Evolutionary conservation across 2,329 filamentous ascomycete genomes (phyloP).

Genomic region (Penicillium sp.): DNA sequence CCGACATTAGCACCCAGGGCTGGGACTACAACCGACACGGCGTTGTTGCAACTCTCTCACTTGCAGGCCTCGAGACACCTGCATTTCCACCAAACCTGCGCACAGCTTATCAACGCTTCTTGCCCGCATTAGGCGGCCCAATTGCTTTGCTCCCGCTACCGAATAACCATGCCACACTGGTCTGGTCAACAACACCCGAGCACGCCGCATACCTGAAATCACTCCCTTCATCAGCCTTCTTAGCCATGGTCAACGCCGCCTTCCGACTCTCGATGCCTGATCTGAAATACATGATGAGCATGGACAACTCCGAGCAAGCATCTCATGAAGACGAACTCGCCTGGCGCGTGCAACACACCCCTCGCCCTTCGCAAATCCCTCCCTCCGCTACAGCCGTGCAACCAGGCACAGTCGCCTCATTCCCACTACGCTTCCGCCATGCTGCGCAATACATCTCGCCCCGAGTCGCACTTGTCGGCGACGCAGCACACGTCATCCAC

Average conservation of each 20-base stretch:
- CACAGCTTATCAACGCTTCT: constrained; percentile 89
- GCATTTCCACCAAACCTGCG: constrained; percentile 47
- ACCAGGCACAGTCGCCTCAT: constrained; percentile 74
- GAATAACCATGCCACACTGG: constrained; percentile 73
- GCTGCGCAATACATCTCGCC: constrained; percentile 90
- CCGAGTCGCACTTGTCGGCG: constrained; percentile 85
- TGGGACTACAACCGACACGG: constrained; percentile 94
- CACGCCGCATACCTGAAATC: constrained; percentile 75
- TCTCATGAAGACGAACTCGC: constrained; percentile 67
- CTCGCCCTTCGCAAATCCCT: constrained; percentile 55
- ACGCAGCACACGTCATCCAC: constrained; percentile 92
- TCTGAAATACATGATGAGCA: constrained; percentile 73
- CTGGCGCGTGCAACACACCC: constrained; percentile 77
- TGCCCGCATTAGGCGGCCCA: constrained; percentile 73
- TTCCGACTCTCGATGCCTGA: constrained; percentile 79
- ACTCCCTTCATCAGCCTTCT: constrained; percentile 67
- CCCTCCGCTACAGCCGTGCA: constrained; percentile 67
- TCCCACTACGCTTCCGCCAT: constrained; percentile 85
- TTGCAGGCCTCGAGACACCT: constrained; percentile 49
- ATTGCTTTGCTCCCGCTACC: constrained; percentile 88
- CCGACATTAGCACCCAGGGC: constrained; percentile 75
- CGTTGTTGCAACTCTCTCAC: constrained; percentile 78
- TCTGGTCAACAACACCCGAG: constrained; percentile 87
- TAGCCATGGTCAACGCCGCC: constrained; percentile 85
- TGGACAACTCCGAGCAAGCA: constrained; percentile 35